Evolutionary conservation across 2,329 filamentous ascomycete genomes (phyloP).

Genomic region (Myotisia sp.): DNA sequence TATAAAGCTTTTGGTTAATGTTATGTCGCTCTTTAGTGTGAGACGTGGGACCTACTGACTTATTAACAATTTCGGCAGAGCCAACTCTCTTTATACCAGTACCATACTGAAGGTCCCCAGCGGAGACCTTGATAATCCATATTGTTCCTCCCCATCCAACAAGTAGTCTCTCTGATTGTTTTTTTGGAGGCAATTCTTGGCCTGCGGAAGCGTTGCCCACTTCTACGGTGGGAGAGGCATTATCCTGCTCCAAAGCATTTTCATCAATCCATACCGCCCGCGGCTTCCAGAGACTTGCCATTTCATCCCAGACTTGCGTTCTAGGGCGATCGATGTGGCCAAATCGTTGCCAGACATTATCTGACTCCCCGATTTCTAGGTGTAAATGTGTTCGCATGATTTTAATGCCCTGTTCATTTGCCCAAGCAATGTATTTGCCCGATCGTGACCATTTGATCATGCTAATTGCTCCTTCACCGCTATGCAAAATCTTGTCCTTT

Average conservation of each 20-base stretch:
- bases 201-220: constrained; percentile 16
- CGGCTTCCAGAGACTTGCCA: constrained; percentile 91
- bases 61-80: constrained; percentile 78
- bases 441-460: constrained; percentile 90
- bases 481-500: constrained; percentile 75
- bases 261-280: constrained; percentile 89
- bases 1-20: constrained; percentile 34
- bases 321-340: constrained; percentile 83
- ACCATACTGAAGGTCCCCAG: constrained; percentile 54
- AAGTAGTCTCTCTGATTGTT: constrained; percentile 54
- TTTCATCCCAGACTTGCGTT: constrained; percentile 80
- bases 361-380: constrained; percentile 58
- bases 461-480: constrained; percentile 80
- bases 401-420: constrained; percentile 94
- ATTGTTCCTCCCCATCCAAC: constrained; percentile 94
- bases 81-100: constrained; percentile 59
- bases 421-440: constrained; percentile 84
- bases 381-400: constrained; percentile 87
- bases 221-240: constrained; percentile 30
- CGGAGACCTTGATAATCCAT: constrained; percentile 86
- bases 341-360: constrained; percentile 87
- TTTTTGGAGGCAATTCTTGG: constrained; percentile 12
- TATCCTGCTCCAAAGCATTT: constrained; percentile 58
- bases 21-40: constrained; percentile 10
- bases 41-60: constrained; percentile 36